These are phyloP conservation scores for Cryptosporidium xiaoi DNA, from an alignment of 169 alveolate genomes.

Conservation along the genomic window DNA sequence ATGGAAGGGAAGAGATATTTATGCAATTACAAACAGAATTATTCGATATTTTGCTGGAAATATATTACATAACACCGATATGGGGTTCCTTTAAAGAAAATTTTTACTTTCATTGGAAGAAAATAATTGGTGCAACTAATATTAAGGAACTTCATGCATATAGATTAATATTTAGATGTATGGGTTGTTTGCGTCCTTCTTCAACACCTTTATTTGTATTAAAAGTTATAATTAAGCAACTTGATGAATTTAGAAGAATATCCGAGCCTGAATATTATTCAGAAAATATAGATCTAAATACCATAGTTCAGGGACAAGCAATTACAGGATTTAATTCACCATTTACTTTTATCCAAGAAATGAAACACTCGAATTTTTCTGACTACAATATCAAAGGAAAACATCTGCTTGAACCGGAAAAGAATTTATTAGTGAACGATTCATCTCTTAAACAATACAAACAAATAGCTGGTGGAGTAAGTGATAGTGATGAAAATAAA, in stretches of 20 bases:
- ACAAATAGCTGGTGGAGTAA: too few species aligned
- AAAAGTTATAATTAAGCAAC: conserved; percentile 53
- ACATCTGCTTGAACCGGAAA: too few species aligned
- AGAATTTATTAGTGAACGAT: background rate
- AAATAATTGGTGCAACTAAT: conserved; percentile 56
- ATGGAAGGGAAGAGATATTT: conserved; percentile 50
- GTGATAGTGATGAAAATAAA: too few species aligned
- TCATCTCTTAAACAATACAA: background rate
- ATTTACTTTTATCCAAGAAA: background rate
- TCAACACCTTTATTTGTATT: conserved; percentile 54
- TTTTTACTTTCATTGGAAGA: conserved; percentile 69
- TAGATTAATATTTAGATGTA: conserved; percentile 67
- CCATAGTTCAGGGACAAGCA: conserved; percentile 20
- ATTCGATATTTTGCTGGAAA: conserved; percentile 50
- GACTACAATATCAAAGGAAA: too few species aligned
- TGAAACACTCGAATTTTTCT: too few species aligned
- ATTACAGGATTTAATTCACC: conserved; percentile 1
- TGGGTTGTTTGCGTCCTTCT: conserved; percentile 68
- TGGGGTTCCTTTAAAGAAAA: conserved; percentile 73
- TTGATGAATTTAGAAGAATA: conserved; percentile 70
- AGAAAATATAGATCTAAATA: conserved; percentile 28
- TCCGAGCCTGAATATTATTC: conserved; percentile 69
- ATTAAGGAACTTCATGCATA: conserved; percentile 67
- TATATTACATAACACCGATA: conserved; percentile 34
- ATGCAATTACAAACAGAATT: conserved; percentile 66